Evolutionary conservation across 1,139 yeast genomes (phyloP).

Genomic region (Geotrichum macrosporum): DNA sequence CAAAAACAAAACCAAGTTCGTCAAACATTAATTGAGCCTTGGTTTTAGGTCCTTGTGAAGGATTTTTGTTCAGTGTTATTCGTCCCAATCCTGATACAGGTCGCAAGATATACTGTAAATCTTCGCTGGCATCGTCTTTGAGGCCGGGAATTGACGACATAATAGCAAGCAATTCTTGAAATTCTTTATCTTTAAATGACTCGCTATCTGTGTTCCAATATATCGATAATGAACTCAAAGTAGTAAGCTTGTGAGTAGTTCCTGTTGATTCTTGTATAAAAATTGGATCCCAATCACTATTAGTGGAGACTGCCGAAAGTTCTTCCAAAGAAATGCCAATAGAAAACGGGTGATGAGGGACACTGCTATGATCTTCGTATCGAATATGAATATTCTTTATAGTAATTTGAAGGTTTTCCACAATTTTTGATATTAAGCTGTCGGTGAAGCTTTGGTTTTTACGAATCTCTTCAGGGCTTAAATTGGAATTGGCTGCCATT

Average conservation of each 20-base stretch:
- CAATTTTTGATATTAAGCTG: conserved; percentile 78
- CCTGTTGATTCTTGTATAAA: conserved; percentile 70
- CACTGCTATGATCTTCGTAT: conserved; percentile 65
- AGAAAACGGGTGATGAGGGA: conserved; percentile 61
- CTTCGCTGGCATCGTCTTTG: conserved; percentile 29
- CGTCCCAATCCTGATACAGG: conserved; percentile 92
- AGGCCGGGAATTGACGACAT: conserved; percentile 34
- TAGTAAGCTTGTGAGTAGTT: conserved; percentile 71
- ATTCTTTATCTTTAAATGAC: conserved; percentile 34
- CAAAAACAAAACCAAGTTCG: conserved; percentile 79
- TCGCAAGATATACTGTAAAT: conserved; percentile 63
- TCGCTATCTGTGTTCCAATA: conserved; percentile 78
- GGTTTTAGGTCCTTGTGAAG: conserved; percentile 57
- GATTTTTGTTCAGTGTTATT: conserved; percentile 77
- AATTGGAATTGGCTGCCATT: conserved; percentile 27
- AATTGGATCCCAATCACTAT: conserved; percentile 77
- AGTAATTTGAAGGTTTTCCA: conserved; percentile 91
- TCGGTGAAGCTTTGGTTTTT: conserved; percentile 80
- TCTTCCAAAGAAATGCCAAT: conserved; percentile 80
- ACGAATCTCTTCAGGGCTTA: conserved; percentile 44
- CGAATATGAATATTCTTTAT: conserved; percentile 87
- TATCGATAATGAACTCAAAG: conserved; percentile 67
- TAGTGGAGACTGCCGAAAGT: conserved; percentile 87
- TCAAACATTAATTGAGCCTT: conserved; percentile 75
- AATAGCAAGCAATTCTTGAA: conserved; percentile 30